These are phyloP conservation scores for Boletus calvinii DNA, from an alignment of 1,284 basidiomycete genomes.

Conservation along the genomic window DNA sequence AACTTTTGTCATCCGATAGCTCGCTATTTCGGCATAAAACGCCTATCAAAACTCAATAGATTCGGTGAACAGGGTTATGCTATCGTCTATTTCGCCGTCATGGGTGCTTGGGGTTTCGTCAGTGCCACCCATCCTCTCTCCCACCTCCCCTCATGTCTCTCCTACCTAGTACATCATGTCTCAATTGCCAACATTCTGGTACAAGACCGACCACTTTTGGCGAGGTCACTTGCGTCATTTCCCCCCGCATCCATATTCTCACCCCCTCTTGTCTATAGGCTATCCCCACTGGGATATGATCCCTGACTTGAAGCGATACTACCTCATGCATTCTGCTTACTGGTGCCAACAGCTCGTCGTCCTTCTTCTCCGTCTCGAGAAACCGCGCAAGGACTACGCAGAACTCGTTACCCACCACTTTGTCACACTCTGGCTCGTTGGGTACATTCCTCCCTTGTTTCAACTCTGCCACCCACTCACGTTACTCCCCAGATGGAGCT, in stretches of 20 bases:
- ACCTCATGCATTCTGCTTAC: conserved; percentile 86
- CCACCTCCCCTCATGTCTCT: not conserved
- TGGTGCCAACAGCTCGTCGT: conserved; percentile 96
- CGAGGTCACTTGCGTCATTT: conserved; percentile 46
- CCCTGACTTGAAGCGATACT: conserved; percentile 86
- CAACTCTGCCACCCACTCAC: conserved; percentile 11
- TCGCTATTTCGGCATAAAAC: conserved; percentile 65
- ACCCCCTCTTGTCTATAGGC: conserved; percentile 40
- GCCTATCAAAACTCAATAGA: conserved; percentile 68
- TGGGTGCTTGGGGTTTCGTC: conserved; percentile 77
- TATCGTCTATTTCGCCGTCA: conserved; percentile 73
- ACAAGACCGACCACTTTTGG: conserved; percentile 81
- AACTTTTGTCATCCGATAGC: conserved; percentile 75
- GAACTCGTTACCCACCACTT: conserved; percentile 89
- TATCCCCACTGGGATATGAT: conserved; percentile 92
- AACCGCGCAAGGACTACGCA: conserved; percentile 88
- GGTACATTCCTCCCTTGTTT: conserved; percentile 44
- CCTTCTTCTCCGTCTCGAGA: conserved; percentile 83
- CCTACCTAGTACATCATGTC: conserved; percentile 75
- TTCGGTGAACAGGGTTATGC: conserved; percentile 94
- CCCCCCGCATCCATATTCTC: not conserved
- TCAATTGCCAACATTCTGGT: conserved; percentile 89
- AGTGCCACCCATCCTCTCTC: conserved; percentile 33
- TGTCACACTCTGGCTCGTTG: conserved; percentile 94
- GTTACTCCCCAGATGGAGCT: conserved; percentile 72